Evolutionary conservation across 495 filamentous ascomycete species (phyloP).

Genomic region (Penicillium crystallinum): DNA sequence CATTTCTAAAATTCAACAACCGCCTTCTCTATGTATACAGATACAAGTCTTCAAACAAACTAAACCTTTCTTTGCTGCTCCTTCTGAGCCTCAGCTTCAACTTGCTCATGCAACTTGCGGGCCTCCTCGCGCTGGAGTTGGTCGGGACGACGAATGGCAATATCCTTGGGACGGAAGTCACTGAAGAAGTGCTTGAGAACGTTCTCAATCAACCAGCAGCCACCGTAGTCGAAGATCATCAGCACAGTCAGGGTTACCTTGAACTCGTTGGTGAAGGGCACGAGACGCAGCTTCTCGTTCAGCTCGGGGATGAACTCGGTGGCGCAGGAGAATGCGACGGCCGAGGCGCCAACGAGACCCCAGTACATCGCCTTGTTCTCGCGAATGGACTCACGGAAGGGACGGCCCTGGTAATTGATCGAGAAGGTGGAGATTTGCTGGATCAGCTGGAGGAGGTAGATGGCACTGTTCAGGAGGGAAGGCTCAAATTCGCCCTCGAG

Average conservation of each 20-base stretch:
- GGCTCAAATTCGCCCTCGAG: slow-evolving; percentile 94
- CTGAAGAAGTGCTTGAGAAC: slow-evolving; percentile 81
- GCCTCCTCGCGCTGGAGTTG: slow-evolving; percentile 73
- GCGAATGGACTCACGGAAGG: slow-evolving; percentile 90
- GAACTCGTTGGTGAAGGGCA: slow-evolving; percentile 89
- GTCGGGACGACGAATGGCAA: slow-evolving; percentile 78
- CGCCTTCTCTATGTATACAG: slow-evolving; percentile 22
- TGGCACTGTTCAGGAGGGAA: slow-evolving; percentile 90
- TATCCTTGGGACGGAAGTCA: slow-evolving; percentile 91
- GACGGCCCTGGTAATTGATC: slow-evolving; percentile 98
- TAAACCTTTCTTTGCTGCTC: slow-evolving; percentile 37
- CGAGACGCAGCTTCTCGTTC: slow-evolving; percentile 87
- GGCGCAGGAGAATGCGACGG: slow-evolving; percentile 89
- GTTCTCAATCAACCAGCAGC: slow-evolving; percentile 86
- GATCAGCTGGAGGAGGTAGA: slow-evolving; percentile 97
- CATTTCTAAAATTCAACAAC: slow-evolving; percentile 15
- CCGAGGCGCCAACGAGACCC: slow-evolving; percentile 83
- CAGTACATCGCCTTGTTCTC: slow-evolving; percentile 99
- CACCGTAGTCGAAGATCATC: slow-evolving; percentile 86
- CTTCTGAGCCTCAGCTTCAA: slow-evolving; percentile 50
- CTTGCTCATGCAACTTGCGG: slow-evolving; percentile 58
- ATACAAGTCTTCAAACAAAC: slow-evolving; percentile 10
- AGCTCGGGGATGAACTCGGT: slow-evolving; percentile 95
- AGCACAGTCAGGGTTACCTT: slow-evolving; percentile 76
- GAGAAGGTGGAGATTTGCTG: slow-evolving; percentile 99